These are phyloP conservation scores for Gossypium aridum DNA, from an alignment of 441 rosid species.

Conservation along the genomic window DNA sequence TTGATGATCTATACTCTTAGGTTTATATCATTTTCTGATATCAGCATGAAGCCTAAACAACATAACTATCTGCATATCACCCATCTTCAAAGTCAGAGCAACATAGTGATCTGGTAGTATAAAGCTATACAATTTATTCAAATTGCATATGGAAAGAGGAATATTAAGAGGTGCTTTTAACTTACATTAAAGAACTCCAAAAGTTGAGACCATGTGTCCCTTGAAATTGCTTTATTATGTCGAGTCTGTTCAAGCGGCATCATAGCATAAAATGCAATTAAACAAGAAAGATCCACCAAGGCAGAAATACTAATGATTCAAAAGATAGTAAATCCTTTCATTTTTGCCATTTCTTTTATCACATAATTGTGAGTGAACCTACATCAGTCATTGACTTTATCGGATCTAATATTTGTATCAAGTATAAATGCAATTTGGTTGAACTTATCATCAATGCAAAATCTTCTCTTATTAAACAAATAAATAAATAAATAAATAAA, in stretches of 20 bases:
- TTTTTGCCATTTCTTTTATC: too few relatives aligned
- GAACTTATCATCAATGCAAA: background rate
- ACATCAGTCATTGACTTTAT: too few relatives aligned
- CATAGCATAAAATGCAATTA: constrained; percentile 10
- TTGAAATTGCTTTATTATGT: constrained; percentile 79
- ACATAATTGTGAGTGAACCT: too few relatives aligned
- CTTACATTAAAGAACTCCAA: constrained; percentile 75
- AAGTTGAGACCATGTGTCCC: constrained; percentile 95
- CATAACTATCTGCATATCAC: background rate
- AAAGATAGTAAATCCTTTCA: too few relatives aligned
- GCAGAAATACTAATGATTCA: too few relatives aligned
- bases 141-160: background rate
- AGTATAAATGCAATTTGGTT: background rate
- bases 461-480: background rate
- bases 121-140: background rate
- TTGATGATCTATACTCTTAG: background rate
- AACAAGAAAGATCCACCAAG: too few relatives aligned
- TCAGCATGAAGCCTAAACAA: background rate
- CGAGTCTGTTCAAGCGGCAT: constrained; percentile 44
- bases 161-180: background rate
- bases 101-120: background rate
- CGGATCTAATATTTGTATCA: too few relatives aligned
- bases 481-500: background rate
- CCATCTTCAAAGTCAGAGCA: background rate
- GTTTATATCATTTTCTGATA: background rate